phyloP scores from a whole-genome alignment of 1,139 yeast genomes.

The Nakaseomyces bracarensis region DNA sequence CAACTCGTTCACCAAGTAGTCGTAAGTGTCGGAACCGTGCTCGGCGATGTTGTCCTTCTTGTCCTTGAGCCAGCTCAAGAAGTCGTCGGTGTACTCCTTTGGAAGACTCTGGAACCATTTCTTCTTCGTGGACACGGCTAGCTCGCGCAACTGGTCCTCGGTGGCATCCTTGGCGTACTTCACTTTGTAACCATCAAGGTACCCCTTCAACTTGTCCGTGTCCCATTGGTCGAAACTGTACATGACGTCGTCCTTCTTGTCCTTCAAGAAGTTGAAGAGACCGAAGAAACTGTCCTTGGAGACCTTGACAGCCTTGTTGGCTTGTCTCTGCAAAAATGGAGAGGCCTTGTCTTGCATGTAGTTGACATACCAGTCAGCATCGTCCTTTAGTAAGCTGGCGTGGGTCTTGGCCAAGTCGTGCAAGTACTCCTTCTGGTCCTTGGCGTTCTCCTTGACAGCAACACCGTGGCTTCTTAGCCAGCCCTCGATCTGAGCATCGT shows the following conservation, averaged over 20 bases:
- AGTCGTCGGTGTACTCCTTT: slow-evolving; percentile 22
- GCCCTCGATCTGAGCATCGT: slow-evolving; percentile 37
- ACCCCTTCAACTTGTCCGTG: slow-evolving; percentile 42
- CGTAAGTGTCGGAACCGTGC: slow-evolving; percentile 7
- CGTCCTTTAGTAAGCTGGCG: slow-evolving; percentile 32
- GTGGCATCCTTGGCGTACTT: slow-evolving; percentile 41
- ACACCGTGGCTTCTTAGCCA: slow-evolving; percentile 43
- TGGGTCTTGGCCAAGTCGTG: slow-evolving; percentile 35
- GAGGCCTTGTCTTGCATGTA: slow-evolving; percentile 30
- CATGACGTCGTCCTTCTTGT: slow-evolving; percentile 32
- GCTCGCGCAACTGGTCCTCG: slow-evolving; percentile 39
- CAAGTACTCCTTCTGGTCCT: slow-evolving; percentile 34
- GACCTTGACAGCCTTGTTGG: slow-evolving; percentile 11
- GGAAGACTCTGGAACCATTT: slow-evolving; percentile 35
- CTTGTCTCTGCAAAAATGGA: slow-evolving; percentile 31
- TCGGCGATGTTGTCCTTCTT: slow-evolving; percentile 5
- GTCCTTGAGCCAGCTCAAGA: slow-evolving; percentile 6
- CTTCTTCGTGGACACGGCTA: slow-evolving; percentile 41
- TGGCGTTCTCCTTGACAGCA: slow-evolving; percentile 33
- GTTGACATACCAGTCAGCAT: slow-evolving; percentile 36
- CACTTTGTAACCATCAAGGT: slow-evolving; percentile 45
- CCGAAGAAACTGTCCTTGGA: slow-evolving; percentile 12
- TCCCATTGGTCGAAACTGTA: slow-evolving; percentile 43
- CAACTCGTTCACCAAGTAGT: slow-evolving; percentile 16
- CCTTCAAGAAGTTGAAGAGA: slow-evolving; percentile 13